Evolutionary conservation across 306 rosid genomes (phyloP).

Genomic region (Fagus crenata): DNA sequence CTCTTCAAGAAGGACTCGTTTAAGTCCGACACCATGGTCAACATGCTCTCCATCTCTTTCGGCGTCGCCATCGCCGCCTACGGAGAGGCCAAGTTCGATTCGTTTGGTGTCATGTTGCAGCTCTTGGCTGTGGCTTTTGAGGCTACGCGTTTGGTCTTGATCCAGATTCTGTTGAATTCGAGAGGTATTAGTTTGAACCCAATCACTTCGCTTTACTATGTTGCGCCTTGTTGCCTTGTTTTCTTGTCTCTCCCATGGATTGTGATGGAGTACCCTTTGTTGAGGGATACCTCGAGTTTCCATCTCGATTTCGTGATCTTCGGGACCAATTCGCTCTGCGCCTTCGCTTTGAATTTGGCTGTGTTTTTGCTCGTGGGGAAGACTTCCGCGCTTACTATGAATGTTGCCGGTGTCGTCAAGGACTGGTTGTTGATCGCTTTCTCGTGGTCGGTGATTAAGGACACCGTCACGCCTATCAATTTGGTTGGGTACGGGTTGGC

Average conservation of each 20-base stretch:
- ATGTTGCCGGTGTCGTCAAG: slow-evolving; percentile 96
- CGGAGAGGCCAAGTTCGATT: slow-evolving; percentile 79
- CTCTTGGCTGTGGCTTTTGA: slow-evolving; percentile 83
- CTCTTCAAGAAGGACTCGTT: slow-evolving; percentile 63
- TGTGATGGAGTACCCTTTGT: slow-evolving; percentile 64
- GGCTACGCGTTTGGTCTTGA: slow-evolving; percentile 83
- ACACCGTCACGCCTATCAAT: slow-evolving; percentile 74
- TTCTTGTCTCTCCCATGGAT: slow-evolving; percentile 83
- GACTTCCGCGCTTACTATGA: slow-evolving; percentile 97
- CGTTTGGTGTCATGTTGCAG: slow-evolving; percentile 73
- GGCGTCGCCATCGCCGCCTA: slow-evolving; percentile 92
- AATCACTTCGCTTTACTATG: slow-evolving; percentile 88
- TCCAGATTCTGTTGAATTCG: slow-evolving; percentile 75
- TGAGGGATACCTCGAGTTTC: slow-evolving; percentile 79
- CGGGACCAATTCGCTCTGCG: slow-evolving; percentile 78
- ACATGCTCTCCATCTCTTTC: slow-evolving; percentile 83
- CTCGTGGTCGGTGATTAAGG: slow-evolving; percentile 99
- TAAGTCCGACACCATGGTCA: slow-evolving; percentile 67
- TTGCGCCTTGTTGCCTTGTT: slow-evolving; percentile 85
- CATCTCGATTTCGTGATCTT: slow-evolving; percentile 63
- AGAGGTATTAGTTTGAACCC: slow-evolving; percentile 88
- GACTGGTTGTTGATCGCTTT: slow-evolving; percentile 95
- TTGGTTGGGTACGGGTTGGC: slow-evolving; percentile 85
- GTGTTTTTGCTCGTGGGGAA: slow-evolving; percentile 91
- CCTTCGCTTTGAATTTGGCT: slow-evolving; percentile 82